Conservation (phyloP, 768 basidiomycete genomes). For the Erythrobasidium yunnanense region DNA sequence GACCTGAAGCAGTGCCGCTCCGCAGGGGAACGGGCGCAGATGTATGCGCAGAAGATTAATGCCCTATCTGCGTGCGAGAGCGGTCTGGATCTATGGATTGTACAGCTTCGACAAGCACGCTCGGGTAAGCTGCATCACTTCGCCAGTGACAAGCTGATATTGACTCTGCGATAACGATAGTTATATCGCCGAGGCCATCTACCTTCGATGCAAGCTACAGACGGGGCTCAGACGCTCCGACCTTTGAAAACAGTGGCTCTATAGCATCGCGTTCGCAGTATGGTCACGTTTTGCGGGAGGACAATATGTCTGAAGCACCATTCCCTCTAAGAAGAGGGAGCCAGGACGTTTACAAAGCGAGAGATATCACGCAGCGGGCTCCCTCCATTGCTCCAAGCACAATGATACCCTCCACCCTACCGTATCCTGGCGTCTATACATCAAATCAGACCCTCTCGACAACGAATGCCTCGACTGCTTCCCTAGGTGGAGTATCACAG, state of each 20-base stretch:
- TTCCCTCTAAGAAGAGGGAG: conserved; percentile 7
- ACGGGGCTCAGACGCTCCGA: no score
- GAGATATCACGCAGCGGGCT: conserved; percentile 22
- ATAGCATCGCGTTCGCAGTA: no score
- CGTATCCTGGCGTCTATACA: conserved; percentile 19
- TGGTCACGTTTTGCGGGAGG: no score
- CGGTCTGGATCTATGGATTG: conserved; percentile 3
- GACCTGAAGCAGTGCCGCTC: neutral
- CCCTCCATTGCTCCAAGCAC: conserved; percentile 23
- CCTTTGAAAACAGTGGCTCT: no score
- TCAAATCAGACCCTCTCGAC: neutral
- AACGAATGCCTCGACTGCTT: neutral
- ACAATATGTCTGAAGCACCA: conserved; percentile 11
- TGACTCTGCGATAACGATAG: no score
- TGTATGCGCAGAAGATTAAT: conserved; percentile 20
- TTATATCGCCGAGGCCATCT: no score
- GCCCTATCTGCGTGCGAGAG: conserved; percentile 5
- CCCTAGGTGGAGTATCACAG: neutral
- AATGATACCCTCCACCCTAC: conserved; percentile 15
- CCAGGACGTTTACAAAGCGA: conserved; percentile 19
- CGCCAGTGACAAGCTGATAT: no score
- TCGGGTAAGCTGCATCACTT: no score
- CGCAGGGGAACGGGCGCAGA: conserved; percentile 13
- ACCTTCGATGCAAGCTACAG: no score
- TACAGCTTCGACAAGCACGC: neutral